These are phyloP conservation scores for Eugenia klotzschiana DNA, from an alignment of 441 rosid species.

Conservation along the genomic window DNA sequence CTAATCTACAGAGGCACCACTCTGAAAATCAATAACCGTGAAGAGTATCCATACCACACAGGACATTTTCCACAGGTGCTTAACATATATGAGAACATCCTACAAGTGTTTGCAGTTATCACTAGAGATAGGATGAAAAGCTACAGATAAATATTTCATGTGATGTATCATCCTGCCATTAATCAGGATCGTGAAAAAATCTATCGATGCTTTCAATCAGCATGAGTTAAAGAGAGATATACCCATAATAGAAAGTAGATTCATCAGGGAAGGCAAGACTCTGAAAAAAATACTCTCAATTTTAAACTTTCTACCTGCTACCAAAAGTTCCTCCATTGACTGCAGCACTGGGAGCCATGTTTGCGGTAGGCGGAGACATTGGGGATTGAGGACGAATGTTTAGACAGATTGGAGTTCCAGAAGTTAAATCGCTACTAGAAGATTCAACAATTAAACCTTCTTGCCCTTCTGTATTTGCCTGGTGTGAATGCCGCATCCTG, in stretches of 20 bases:
- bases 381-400: slow-evolving; percentile 16
- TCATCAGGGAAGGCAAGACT: not conserved
- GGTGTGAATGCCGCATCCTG: slow-evolving; percentile 4
- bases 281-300: not conserved
- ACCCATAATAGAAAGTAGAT: not conserved
- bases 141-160: not conserved
- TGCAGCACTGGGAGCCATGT: slow-evolving; percentile 2
- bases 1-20: not conserved
- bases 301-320: slow-evolving; percentile 30
- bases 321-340: slow-evolving; percentile 15
- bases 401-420: slow-evolving; percentile 6
- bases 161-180: not conserved
- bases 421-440: slow-evolving; percentile 11
- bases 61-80: not conserved
- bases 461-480: slow-evolving; percentile 8
- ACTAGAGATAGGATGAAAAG: not conserved
- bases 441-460: slow-evolving; percentile 11
- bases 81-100: not conserved
- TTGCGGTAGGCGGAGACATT: slow-evolving; percentile 9
- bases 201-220: no score
- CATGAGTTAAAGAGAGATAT: not conserved
- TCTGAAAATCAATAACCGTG: not conserved
- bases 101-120: not conserved
- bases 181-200: not conserved
- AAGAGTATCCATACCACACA: not conserved